A percentile compares a stretch with the other conserved stretches of the same genome.
Conservation (phyloP, 2,329 filamentous ascomycete genomes). For the Stenocarpella maydis region DNA sequence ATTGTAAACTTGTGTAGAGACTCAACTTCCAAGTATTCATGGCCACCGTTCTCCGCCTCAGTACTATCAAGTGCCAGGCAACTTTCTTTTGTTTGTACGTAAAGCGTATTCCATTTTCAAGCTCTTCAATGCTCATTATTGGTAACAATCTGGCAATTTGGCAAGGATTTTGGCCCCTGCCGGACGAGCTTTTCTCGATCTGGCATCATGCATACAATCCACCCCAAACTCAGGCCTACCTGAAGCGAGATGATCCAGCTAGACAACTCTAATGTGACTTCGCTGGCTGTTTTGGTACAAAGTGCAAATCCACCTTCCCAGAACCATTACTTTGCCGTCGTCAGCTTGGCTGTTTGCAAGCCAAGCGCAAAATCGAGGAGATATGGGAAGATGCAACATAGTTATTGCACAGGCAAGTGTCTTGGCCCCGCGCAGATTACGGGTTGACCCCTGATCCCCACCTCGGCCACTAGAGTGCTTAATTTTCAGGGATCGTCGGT, state of each 20-base stretch:
- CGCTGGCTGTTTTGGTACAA: background rate
- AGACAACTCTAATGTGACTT: background rate
- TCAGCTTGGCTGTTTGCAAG: background rate
- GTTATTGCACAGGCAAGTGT: background rate
- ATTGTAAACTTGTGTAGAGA: background rate
- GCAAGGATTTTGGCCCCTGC: conserved; percentile 6
- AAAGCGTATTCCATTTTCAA: background rate
- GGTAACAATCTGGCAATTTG: background rate
- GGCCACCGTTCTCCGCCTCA: background rate
- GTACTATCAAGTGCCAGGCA: background rate
- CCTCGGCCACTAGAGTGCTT: conserved; percentile 21
- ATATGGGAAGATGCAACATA: background rate
- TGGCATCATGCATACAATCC: background rate
- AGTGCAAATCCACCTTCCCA: background rate
- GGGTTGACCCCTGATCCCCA: conserved; percentile 8
- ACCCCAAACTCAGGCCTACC: background rate
- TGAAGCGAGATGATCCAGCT: background rate
- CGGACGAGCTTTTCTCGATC: background rate
- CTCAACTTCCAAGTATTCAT: background rate
- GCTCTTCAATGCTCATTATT: background rate
- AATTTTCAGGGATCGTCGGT: conserved; percentile 10
- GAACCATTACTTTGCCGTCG: background rate
- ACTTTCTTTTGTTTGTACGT: background rate
- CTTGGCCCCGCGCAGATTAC: background rate
- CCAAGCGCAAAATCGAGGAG: background rate